phyloP scores from a whole-genome alignment of 257 asterid species.

The Prunella vulgaris region DNA sequence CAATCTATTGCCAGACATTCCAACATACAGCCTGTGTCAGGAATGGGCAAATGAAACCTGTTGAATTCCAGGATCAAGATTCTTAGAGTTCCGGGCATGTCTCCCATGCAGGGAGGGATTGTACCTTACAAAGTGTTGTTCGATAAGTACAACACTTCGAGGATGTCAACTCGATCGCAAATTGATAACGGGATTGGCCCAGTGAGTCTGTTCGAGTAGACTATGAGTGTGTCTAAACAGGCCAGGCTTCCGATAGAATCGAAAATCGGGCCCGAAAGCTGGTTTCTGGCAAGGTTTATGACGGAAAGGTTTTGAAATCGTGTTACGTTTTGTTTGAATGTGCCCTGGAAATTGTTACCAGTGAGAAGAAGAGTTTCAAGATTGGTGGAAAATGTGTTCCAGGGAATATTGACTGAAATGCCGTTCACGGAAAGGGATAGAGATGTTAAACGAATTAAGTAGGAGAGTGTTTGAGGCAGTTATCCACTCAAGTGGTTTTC shows the following conservation, averaged over 20 bases:
- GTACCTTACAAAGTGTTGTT: slow-evolving; percentile 2
- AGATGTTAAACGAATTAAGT: not conserved
- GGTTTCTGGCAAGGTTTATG: not conserved
- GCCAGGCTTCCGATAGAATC: not conserved
- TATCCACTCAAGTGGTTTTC: not conserved
- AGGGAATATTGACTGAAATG: not conserved
- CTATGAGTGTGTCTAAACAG: not conserved
- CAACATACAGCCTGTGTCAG: not conserved
- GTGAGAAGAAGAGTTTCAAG: not conserved
- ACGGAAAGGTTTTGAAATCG: not conserved
- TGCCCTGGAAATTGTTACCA: not conserved
- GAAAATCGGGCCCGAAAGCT: not conserved
- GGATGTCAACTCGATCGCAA: not conserved
- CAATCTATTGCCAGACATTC: not conserved
- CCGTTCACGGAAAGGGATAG: not conserved
- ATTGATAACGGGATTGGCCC: not conserved
- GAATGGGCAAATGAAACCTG: not conserved
- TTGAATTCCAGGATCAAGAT: not conserved
- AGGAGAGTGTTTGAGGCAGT: not conserved
- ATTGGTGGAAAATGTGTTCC: not conserved
- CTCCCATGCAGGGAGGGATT: slow-evolving; percentile 6
- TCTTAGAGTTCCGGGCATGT: not conserved
- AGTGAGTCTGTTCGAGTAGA: not conserved
- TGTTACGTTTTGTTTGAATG: not conserved
- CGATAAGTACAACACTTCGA: not conserved